Evolutionary conservation across 225 moss, liverwort and hornwort species (phyloP).

Genomic region (Ulota crispa): DNA sequence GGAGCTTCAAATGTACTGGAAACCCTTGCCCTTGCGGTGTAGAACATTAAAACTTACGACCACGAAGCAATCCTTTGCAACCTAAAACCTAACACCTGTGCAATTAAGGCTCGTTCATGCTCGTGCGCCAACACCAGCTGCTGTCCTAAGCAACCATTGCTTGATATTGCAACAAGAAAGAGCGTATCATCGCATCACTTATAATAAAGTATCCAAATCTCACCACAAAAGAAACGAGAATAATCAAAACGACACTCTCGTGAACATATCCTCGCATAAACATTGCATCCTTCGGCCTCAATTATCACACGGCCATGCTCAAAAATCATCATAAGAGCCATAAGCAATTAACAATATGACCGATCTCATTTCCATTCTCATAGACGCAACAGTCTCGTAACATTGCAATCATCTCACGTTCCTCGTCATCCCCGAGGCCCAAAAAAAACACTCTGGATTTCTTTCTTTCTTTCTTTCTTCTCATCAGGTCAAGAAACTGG

Average conservation of each 20-base stretch:
- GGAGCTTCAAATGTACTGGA: neutral
- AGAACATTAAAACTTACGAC: neutral
- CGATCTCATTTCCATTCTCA: neutral
- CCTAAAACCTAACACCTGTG: neutral
- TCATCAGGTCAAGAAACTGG: neutral
- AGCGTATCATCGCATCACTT: neutral
- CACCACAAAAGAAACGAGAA: neutral
- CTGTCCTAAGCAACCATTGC: neutral
- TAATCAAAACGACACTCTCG: neutral
- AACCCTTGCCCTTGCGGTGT: neutral
- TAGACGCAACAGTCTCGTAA: neutral
- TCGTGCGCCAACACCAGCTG: neutral
- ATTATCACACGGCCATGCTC: neutral
- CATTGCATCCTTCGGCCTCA: neutral
- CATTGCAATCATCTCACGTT: neutral
- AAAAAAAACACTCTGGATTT: neutral
- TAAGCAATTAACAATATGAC: neutral
- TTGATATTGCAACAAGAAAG: neutral
- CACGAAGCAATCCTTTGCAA: neutral
- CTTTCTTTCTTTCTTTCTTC: neutral
- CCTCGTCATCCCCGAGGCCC: accelerated
- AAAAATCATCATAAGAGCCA: neutral
- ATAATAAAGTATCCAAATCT: neutral
- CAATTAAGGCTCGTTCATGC: neutral
- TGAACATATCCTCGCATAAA: neutral